These are phyloP conservation scores for Geotrichum aggregatum DNA, from an alignment of 1,139 yeast species.

Conservation along the genomic window DNA sequence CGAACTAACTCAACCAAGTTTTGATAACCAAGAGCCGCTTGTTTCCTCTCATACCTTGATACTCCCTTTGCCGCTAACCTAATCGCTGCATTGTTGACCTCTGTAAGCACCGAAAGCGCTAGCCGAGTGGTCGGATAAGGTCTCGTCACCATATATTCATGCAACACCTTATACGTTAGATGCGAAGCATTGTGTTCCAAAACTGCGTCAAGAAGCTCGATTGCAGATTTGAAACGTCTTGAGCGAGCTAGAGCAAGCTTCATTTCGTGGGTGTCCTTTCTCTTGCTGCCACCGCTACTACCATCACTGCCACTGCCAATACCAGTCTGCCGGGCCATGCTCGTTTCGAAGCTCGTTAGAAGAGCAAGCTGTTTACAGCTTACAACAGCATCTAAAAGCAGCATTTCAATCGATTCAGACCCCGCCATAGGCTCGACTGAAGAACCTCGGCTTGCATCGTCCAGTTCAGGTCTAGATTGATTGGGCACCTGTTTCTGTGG, in stretches of 20 bases:
- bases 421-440: neutral
- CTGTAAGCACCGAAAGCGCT: neutral
- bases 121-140: conserved; percentile 18
- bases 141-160: conserved; percentile 4
- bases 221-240: conserved; percentile 9
- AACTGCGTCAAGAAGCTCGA: conserved; percentile 8
- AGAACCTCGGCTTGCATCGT: too few species aligned
- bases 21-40: too few species aligned
- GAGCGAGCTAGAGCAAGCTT: conserved; percentile 6
- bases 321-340: too few species aligned
- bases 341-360: neutral
- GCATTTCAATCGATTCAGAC: neutral
- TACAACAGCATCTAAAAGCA: conserved; percentile 16
- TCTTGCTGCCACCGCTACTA: conserved; percentile 6
- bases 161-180: conserved; percentile 1
- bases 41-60: too few species aligned
- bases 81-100: too few species aligned
- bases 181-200: conserved; percentile 2
- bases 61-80: too few species aligned
- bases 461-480: too few species aligned
- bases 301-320: too few species aligned
- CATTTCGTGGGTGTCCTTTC: conserved; percentile 9
- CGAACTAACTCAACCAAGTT: neutral
- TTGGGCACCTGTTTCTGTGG: neutral
- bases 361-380: conserved; percentile 16